Base-by-base conservation (phyloP, 2,329 filamentous ascomycete genomes). In the Ambrosiella beaveri region DNA sequence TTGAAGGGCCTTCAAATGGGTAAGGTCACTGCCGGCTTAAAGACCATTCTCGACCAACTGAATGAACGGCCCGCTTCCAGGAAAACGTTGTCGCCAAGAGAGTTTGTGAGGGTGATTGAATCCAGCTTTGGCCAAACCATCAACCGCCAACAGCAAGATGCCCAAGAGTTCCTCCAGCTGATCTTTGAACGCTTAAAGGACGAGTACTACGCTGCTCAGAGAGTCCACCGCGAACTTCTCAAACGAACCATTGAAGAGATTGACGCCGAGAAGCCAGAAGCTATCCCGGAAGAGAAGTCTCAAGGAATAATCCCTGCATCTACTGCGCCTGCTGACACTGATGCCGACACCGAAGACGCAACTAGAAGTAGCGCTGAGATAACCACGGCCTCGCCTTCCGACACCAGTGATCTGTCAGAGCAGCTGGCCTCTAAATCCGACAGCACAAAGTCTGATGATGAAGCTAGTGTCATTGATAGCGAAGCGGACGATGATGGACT, bases 111-210 rank as follows among this genome's bases (percentile, higher is more conserved):
- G 62, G 84, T 86, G 0, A 74, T 98, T 56, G 93, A 98, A 71
- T 74, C 75, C 37, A 89, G 91, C 0, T 98, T 96, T 66, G 81
- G 82, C 58, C 91, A 94, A 65, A 82, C 87, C 64, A 95, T 98
- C 64, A 96, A 87, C 67, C 79, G 91, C 57, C 88, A 93, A 67
- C 93, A 98, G 70, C 93, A 98, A 70, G 93, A 98, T 72, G 93
- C 93, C 9, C 93, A 98, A 67, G 93, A 98, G 69, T 96, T 98
- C 63, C 71, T 98, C 58, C 93, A 98, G 71, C 84, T 97, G 54
- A 85, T 98, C 11, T 86, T 88, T 2, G 91, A 98, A 72, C 79
- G 91, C 56, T 74, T 98, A 58, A 89, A 88, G 65, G 93, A 98
- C 66, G 93, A 98, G 70, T 95, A 96, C 65, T 84, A 94, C 67